Conservation (phyloP, 1,139 yeast genomes). For the Saccharomyces hybrid region DNA sequence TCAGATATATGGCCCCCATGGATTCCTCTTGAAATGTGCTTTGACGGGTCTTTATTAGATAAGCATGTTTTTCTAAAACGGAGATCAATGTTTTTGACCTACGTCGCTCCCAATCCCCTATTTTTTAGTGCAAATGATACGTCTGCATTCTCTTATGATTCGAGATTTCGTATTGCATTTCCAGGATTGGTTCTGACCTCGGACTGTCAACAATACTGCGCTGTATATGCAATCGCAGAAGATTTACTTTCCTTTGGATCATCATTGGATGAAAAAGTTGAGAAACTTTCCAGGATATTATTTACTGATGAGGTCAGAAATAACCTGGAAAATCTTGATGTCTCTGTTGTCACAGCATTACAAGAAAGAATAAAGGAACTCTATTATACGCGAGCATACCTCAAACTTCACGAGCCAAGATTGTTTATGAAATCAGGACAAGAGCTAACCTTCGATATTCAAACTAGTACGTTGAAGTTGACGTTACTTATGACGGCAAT, state of each 20-base stretch:
- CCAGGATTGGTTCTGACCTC: constrained; percentile 64
- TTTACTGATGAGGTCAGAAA: constrained; percentile 31
- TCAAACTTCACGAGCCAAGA: constrained; percentile 25
- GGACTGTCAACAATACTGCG: constrained; percentile 64
- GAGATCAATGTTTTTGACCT: constrained; percentile 53
- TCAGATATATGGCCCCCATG: constrained; percentile 66
- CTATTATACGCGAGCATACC: constrained; percentile 25
- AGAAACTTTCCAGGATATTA: constrained; percentile 51
- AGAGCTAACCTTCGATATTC: constrained; percentile 49
- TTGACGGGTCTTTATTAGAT: constrained; percentile 50
- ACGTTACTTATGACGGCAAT: constrained; percentile 62
- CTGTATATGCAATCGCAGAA: constrained; percentile 54
- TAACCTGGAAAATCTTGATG: constrained; percentile 32
- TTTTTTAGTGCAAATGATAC: constrained; percentile 34
- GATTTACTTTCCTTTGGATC: constrained; percentile 62
- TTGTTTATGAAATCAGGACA: constrained; percentile 29
- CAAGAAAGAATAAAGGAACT: constrained; percentile 26
- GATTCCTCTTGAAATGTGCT: constrained; percentile 65
- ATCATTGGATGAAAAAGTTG: constrained; percentile 46
- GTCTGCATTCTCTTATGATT: constrained; percentile 19
- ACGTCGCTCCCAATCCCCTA: constrained; percentile 56
- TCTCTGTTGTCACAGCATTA: constrained; percentile 23
- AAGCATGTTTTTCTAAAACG: constrained; percentile 54
- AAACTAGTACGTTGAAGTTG: constrained; percentile 50
- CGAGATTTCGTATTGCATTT: constrained; percentile 43